Percentiles rank a stretch among this genome's conserved stretches.
These are phyloP conservation scores for Lagerstroemia speciosa DNA, from an alignment of 345 rosid species.

Conservation along the genomic window DNA sequence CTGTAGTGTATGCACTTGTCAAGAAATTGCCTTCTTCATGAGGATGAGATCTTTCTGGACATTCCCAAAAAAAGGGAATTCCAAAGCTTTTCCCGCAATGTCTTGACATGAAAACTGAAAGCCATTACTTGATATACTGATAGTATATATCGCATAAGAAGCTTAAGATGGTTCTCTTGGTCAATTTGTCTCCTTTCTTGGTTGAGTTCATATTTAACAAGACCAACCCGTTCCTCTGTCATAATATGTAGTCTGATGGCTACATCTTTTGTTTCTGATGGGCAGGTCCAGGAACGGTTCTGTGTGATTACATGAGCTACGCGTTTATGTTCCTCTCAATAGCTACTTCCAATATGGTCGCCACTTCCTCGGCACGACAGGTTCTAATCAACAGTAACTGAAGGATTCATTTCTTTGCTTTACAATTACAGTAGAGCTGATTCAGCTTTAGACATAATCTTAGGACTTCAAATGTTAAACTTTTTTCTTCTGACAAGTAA, in stretches of 20 bases:
- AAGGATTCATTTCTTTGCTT: too few relatives aligned
- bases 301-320: slow-evolving; percentile 42
- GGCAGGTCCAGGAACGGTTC: slow-evolving; percentile 49
- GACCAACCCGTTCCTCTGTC: neutral
- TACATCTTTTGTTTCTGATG: neutral
- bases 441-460: too few relatives aligned
- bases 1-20: too few relatives aligned
- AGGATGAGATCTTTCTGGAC: neutral
- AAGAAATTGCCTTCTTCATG: neutral
- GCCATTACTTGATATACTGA: neutral
- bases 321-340: slow-evolving; percentile 50
- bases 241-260: neutral
- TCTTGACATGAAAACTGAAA: neutral
- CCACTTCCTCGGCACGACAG: slow-evolving; percentile 41
- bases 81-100: neutral
- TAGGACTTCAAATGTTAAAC: too few relatives aligned
- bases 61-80: neutral
- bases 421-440: too few relatives aligned
- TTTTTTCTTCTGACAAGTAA: too few relatives aligned
- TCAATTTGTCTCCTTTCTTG: neutral
- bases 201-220: neutral
- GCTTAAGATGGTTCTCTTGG: neutral
- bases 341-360: slow-evolving; percentile 48
- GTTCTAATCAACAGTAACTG: slow-evolving; percentile 16
- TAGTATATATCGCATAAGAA: neutral